Evolutionary conservation across 306 rosid species (phyloP).

Genomic region (Medicago lupulina): DNA sequence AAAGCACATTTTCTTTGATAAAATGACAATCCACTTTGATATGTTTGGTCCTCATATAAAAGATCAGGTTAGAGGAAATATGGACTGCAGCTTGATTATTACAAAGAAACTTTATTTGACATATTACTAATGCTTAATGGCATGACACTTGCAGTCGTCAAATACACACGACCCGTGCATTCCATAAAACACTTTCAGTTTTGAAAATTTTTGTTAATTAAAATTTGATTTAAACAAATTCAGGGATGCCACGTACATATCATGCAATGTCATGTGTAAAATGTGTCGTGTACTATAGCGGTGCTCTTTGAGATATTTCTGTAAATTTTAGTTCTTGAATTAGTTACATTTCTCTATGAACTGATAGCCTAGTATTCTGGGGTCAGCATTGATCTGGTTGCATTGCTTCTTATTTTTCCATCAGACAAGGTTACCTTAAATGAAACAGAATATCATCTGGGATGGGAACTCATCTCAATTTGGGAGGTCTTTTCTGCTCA

Average conservation of each 20-base stretch:
- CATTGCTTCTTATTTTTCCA: conserved; percentile 11
- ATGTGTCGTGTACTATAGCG: no score
- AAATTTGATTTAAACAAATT: no score
- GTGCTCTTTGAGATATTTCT: not conserved
- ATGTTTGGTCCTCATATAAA: not conserved
- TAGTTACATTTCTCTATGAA: not conserved
- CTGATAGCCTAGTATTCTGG: not conserved
- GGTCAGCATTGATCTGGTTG: not conserved
- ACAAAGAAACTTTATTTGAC: not conserved
- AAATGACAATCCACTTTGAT: not conserved
- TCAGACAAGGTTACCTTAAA: not conserved
- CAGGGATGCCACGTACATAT: no score
- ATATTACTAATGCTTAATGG: no score
- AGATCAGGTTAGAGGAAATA: not conserved
- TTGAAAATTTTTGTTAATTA: no score
- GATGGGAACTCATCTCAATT: not conserved
- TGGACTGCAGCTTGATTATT: not conserved
- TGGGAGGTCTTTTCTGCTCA: not conserved
- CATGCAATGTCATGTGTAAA: no score
- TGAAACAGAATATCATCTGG: not conserved
- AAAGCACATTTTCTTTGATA: conserved; percentile 1
- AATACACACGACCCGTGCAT: no score
- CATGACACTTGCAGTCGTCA: no score
- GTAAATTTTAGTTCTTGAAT: not conserved
- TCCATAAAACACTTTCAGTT: no score